Percentiles rank a stretch among this genome's conserved stretches.
These are phyloP conservation scores for Dipodascopsis tothii DNA, from an alignment of 805 yeast genomes.

Conservation along the genomic window DNA sequence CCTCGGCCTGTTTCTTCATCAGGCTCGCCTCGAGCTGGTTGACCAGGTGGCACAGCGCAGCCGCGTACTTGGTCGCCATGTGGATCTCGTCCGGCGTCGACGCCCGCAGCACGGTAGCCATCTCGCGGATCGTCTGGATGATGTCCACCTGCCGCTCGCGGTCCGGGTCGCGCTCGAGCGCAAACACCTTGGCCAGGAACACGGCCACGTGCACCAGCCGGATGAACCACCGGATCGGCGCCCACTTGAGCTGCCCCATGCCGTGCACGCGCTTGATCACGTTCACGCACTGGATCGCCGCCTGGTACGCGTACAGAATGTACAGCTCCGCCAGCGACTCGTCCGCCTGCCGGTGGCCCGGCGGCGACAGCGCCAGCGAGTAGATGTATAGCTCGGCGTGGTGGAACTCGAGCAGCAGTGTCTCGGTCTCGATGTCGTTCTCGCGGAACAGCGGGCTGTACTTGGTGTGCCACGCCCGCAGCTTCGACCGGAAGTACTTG, in stretches of 20 bases:
- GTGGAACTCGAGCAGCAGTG: constrained; percentile 71
- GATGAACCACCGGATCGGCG: constrained; percentile 91
- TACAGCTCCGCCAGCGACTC: constrained; percentile 65
- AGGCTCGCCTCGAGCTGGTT: constrained; percentile 16
- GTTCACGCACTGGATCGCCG: constrained; percentile 72
- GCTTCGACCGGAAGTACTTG: constrained; percentile 64
- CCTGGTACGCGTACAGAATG: constrained; percentile 70
- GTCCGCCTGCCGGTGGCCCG: constrained; percentile 26
- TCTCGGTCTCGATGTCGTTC: constrained; percentile 53
- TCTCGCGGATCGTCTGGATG: constrained; percentile 54
- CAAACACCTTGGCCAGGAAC: constrained; percentile 75
- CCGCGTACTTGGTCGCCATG: constrained; percentile 41
- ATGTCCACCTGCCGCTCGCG: constrained; percentile 44
- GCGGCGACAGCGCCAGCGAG: constrained; percentile 65
- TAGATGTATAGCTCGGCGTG: constrained; percentile 78
- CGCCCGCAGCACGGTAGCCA: constrained; percentile 67
- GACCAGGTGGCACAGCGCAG: constrained; percentile 10
- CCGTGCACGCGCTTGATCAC: constrained; percentile 62
- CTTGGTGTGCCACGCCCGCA: constrained; percentile 69
- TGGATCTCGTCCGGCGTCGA: constrained; percentile 88
- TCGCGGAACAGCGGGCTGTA: constrained; percentile 46
- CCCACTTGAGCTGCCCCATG: constrained; percentile 55
- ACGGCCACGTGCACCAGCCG: constrained; percentile 83
- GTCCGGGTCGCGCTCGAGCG: constrained; percentile 25
- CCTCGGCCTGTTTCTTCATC: constrained; percentile 1